Evolutionary conservation across 139 green algal genomes (phyloP), one percentile per base, ranked within the genome.

Genomic region (Parachlorella kessleri): DNA sequence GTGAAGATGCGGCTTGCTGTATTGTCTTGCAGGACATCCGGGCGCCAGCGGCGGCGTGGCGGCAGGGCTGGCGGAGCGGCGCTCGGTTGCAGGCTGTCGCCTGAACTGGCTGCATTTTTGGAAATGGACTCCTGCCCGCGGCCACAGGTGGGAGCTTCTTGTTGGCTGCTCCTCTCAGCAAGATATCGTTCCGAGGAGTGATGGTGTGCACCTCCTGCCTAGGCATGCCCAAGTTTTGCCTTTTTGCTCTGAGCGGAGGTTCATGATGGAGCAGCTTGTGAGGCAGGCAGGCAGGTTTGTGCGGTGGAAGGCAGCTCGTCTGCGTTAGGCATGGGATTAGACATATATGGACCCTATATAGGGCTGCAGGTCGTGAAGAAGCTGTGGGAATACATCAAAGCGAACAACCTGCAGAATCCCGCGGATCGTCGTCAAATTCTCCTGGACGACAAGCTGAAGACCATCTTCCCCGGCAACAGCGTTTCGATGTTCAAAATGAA

Each of bases 341-440:
- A 1, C 72, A 37, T n/a, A 71, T 2, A 26, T 67, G 37, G 36
- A 33, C 1, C 18, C 35, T 64, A 21, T 30, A 10, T 24, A 37
- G n/a, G 41, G 10, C 18, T 54, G 24, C 78, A 88, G 79, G 92
- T 97, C 26, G 90, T 96, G 3, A 96, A 96, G 80, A 73, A 70
- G 26, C 77, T 97, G 30, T 97, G 93, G 93, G 89, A 86, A 9
- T 93, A 97, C 84, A 95, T 97, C 71, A 95, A 92, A 74, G 91
- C 67, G 9, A 74, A 97, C 70, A 74, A 94, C 70, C 81, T 97
- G 70, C 93, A 96, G 84, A 81, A 97, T 71, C 91, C 93, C 24
- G 85, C 81, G 4, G 70, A 97, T 87, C 89, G 86, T 71, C 75
- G 64, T 32, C 37, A 53, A 28, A 72, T 84, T 36, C 71, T 77